Conservation (phyloP, 2,329 filamentous ascomycete species). For the Akanthomyces lecanii region DNA sequence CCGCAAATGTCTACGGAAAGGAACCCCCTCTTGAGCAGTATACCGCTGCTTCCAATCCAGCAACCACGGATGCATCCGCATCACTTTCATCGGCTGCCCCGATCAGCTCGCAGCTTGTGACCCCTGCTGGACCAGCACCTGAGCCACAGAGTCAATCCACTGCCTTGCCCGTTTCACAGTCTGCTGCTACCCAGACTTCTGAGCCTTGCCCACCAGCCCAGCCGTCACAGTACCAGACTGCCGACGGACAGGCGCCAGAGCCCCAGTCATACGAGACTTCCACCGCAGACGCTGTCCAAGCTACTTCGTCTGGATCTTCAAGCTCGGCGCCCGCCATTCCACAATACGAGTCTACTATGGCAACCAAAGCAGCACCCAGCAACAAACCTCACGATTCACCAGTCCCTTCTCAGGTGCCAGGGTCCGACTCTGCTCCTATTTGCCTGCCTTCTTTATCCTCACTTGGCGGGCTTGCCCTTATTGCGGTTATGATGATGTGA, state of each 20-base stretch:
- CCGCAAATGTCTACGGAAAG: constrained; percentile 31
- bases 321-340: constrained; percentile 15
- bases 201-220: constrained; percentile 5
- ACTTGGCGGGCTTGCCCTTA: constrained; percentile 25
- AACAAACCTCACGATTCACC: constrained; percentile 21
- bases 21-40: constrained; percentile 17
- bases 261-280: constrained; percentile 19
- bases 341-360: constrained; percentile 24
- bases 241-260: constrained; percentile 17
- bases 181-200: neutral
- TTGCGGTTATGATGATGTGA: constrained; percentile 27
- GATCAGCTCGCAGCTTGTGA: constrained; percentile 11
- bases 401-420: constrained; percentile 26
- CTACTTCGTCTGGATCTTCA: constrained; percentile 1
- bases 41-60: constrained; percentile 13
- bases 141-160: constrained; percentile 9
- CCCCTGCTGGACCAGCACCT: constrained; percentile 4
- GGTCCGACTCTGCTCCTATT: constrained; percentile 26
- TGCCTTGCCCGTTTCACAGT: constrained; percentile 3
- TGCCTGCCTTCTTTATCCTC: constrained; percentile 22
- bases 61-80: constrained; percentile 11
- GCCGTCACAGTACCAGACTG: constrained; percentile 14
- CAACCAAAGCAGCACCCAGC: constrained; percentile 22
- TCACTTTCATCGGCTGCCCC: constrained; percentile 11
- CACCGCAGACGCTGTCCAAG: constrained; percentile 17